Base-by-base conservation (phyloP, 2,329 filamentous ascomycete genomes). In the Grosmannia clavigera region DNA sequence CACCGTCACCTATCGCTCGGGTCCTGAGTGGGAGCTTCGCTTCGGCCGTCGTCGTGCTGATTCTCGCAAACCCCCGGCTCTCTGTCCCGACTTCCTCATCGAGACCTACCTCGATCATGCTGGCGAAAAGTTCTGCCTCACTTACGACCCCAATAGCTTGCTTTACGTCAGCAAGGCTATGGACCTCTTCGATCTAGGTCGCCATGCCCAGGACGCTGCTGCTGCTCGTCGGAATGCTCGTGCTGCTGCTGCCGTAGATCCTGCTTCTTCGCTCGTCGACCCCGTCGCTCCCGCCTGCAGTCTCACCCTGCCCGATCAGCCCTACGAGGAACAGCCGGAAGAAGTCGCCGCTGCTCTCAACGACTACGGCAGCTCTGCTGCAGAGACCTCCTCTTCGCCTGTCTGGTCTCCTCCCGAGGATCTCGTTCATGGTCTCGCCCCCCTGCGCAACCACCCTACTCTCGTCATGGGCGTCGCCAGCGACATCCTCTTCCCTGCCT, bases 81-180 rank as follows among this genome's bases (percentile, higher is more conserved):
- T 99, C n/a, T 99, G 94, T 68, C 92, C 94, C 0, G 94, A 99
- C 70, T 99, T 97, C 69, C 78, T 99, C 29, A 96, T 99, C 65
- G 94, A 99, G 75, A 99, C 94, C 0, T 99, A 99, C 70, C 82
- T 99, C 22, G 94, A 99, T 72, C 94, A 99, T 68, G 94, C 94
- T 0, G 94, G 94, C 25, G 94, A 99, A 76, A 99, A 99, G 73
- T 99, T 95, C 78, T 96, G 91, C 70, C 79, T 99, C 31, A 92
- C 94, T 64, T 97, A 97, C 70, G 94, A 99, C 68, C 85, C 94
- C 31, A 99, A 99, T 74, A 96, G 91, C 69, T 76, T 97, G 48
- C 78, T 99, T 2, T 99, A 99, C 71, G 90, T 99, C 60, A 95
- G 90, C 71, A 99, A 99, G 74, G 94, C 94, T 5, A 99, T 99